Evolutionary conservation across 1,284 basidiomycete genomes (phyloP).

Genomic region (Pseudozyma sp.): DNA sequence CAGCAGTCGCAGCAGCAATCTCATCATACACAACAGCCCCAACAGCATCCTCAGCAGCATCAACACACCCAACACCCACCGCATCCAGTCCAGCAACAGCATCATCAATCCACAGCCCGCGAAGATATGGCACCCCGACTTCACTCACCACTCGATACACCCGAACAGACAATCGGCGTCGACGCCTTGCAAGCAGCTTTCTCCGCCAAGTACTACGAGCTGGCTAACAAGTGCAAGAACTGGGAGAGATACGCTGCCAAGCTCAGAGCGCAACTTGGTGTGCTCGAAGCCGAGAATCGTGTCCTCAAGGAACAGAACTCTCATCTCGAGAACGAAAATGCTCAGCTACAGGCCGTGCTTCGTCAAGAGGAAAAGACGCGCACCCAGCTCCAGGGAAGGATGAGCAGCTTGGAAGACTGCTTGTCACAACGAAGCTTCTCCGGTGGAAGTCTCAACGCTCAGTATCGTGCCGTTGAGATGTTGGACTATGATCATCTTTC

Average conservation of each 20-base stretch:
- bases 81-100: neutral
- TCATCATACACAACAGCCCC: slow-evolving; percentile 28
- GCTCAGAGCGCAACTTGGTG: slow-evolving; percentile 56
- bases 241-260: slow-evolving; percentile 63
- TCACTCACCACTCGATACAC: slow-evolving; percentile 16
- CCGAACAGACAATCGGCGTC: slow-evolving; percentile 44
- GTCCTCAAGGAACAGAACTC: slow-evolving; percentile 50
- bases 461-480: slow-evolving; percentile 33
- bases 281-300: slow-evolving; percentile 53
- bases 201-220: slow-evolving; percentile 56
- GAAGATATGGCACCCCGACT: slow-evolving; percentile 8
- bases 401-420: slow-evolving; percentile 43
- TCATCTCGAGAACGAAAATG: slow-evolving; percentile 52
- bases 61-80: slow-evolving; percentile 15
- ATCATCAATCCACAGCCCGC: slow-evolving; percentile 1
- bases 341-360: slow-evolving; percentile 30
- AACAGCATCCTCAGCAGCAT: slow-evolving; percentile 20
- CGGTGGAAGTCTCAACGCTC: slow-evolving; percentile 20
- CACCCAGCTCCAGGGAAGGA: slow-evolving; percentile 33
- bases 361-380: slow-evolving; percentile 33
- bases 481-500: slow-evolving; percentile 44
- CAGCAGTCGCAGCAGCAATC: slow-evolving; percentile 26
- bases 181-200: slow-evolving; percentile 58
- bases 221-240: slow-evolving; percentile 60
- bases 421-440: slow-evolving; percentile 32